Conservation (phyloP, 495 filamentous ascomycete genomes). For the Bryoglossum gracile region DNA sequence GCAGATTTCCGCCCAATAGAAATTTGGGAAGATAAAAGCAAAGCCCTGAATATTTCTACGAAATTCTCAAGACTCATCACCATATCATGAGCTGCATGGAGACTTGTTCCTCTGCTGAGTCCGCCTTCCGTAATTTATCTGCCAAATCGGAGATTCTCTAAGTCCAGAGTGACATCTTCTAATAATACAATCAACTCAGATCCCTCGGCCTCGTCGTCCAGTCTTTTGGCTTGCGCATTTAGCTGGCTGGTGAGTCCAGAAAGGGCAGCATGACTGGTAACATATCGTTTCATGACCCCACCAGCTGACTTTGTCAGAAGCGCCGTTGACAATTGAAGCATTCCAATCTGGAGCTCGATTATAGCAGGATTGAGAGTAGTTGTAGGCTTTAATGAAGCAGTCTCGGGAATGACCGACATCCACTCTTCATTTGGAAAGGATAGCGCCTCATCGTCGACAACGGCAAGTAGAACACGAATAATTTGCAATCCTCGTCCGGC, state of each 20-base stretch:
- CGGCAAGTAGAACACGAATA: conserved; percentile 40
- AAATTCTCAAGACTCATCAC: too few species aligned
- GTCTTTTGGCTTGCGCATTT: conserved; percentile 12
- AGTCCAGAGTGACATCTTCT: conserved; percentile 20
- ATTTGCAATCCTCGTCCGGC: conserved; percentile 42
- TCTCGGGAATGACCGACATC: conserved; percentile 37
- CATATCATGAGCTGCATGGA: too few species aligned
- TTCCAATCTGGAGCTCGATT: conserved; percentile 41
- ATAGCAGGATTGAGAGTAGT: conserved; percentile 21
- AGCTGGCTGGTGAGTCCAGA: conserved; percentile 33
- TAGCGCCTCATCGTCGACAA: conserved; percentile 35
- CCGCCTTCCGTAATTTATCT: too few species aligned
- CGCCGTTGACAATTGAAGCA: conserved; percentile 42
- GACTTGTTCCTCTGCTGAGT: too few species aligned
- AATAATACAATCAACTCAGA: conserved; percentile 24
- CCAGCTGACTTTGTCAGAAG: conserved; percentile 39
- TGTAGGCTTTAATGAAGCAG: conserved; percentile 29
- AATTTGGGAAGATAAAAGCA: too few species aligned
- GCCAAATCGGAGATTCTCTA: conserved; percentile 20
- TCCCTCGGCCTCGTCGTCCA: conserved; percentile 19
- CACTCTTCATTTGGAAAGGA: conserved; percentile 37
- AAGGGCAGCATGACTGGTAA: conserved; percentile 34
- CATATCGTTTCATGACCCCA: conserved; percentile 37
- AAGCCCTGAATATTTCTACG: too few species aligned
- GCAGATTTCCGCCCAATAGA: too few species aligned